Percentiles rank a stretch among this genome's conserved stretches.
phyloP scores from a whole-genome alignment of 176 grass and related monocot species.

The Bromus sterilis region DNA sequence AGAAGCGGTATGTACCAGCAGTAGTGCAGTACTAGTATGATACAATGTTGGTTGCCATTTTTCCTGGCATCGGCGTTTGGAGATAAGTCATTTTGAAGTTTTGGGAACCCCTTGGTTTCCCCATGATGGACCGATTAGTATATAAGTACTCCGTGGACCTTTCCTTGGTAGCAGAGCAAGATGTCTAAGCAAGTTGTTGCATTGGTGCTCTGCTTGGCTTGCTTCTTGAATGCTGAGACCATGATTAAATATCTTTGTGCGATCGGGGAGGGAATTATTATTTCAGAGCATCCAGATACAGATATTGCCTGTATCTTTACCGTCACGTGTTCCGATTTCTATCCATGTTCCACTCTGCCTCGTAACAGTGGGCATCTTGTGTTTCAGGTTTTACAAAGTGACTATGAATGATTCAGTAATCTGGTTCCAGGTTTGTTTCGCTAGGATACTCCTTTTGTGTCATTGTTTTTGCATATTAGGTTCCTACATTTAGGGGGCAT shows the following conservation, averaged over 20 bases:
- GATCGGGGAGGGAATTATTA: not conserved
- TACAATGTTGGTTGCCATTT: not conserved
- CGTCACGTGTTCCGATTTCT: not conserved
- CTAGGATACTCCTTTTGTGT: conserved; percentile 25
- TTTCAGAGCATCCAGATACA: not conserved
- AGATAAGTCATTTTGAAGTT: not conserved
- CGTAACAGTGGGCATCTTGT: not conserved
- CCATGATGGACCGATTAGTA: not conserved
- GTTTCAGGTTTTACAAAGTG: conserved; percentile 90
- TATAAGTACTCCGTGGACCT: not conserved
- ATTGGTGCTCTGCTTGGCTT: not conserved
- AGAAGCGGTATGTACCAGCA: not conserved
- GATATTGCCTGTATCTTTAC: not conserved
- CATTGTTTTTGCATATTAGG: not conserved
- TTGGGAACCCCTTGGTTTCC: not conserved
- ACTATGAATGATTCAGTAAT: conserved; percentile 57
- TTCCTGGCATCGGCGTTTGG: not conserved
- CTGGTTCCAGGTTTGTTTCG: conserved; percentile 91
- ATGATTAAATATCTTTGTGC: not conserved
- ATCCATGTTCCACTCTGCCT: not conserved
- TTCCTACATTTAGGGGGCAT: not conserved
- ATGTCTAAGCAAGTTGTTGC: not conserved
- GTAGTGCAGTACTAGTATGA: not conserved
- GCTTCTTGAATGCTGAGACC: not conserved
- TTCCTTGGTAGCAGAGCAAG: not conserved